A percentile compares a stretch with the other conserved stretches of the same genome.
These are phyloP conservation scores for Zarea fungicola DNA, from an alignment of 2,329 filamentous ascomycete genomes.

Conservation along the genomic window DNA sequence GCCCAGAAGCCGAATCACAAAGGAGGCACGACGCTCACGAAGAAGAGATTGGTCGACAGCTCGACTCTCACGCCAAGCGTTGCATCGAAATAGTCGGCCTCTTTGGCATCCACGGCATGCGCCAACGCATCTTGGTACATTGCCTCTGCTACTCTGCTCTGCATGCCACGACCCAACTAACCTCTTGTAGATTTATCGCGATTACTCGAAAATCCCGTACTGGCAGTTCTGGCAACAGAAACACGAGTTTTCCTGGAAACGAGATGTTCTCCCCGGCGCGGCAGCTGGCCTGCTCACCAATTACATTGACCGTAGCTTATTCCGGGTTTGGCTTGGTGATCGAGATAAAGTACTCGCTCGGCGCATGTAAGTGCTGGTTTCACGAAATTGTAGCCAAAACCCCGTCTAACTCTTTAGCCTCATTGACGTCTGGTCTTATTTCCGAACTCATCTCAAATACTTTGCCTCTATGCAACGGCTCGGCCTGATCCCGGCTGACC, in stretches of 20 bases:
- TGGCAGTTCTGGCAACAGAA: slow-evolving; percentile 33
- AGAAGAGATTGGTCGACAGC: slow-evolving; percentile 37
- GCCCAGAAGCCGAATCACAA: slow-evolving; percentile 36
- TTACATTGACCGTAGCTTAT: slow-evolving; percentile 24
- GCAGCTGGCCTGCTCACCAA: slow-evolving; percentile 25
- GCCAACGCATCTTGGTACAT: slow-evolving; percentile 49
- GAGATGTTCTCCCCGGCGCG: slow-evolving; percentile 29
- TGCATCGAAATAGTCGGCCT: slow-evolving; percentile 38
- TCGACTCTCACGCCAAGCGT: slow-evolving; percentile 28
- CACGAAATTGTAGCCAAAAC: not conserved
- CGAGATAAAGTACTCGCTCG: slow-evolving; percentile 19
- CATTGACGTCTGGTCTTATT: slow-evolving; percentile 33
- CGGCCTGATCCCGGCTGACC: slow-evolving; percentile 38
- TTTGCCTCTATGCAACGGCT: slow-evolving; percentile 49
- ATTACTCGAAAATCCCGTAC: slow-evolving; percentile 45
- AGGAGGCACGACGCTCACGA: slow-evolving; percentile 43
- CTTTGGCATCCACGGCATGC: slow-evolving; percentile 49
- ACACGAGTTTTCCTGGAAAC: slow-evolving; percentile 26
- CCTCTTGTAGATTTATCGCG: slow-evolving; percentile 43
- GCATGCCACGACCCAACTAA: slow-evolving; percentile 12
- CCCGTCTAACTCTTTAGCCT: slow-evolving; percentile 18
- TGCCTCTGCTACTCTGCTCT: not conserved
- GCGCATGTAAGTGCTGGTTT: slow-evolving; percentile 24
- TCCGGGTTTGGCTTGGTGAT: slow-evolving; percentile 21
- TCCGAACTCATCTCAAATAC: slow-evolving; percentile 46